Evolutionary conservation across 1,284 basidiomycete genomes (phyloP).

Genomic region (Tylopilus orsonianus): DNA sequence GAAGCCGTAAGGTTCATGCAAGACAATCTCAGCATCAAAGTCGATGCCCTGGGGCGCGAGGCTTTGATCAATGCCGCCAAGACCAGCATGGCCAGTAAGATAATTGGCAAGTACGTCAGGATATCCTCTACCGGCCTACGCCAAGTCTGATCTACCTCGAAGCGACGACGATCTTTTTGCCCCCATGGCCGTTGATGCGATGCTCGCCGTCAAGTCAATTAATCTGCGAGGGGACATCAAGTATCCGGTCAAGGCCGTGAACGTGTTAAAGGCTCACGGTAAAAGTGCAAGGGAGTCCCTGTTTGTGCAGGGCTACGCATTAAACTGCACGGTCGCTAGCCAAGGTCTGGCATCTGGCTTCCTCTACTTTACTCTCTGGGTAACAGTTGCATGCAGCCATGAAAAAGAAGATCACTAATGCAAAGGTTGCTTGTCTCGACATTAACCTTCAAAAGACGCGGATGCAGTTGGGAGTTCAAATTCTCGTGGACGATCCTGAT

Average conservation of each 20-base stretch:
- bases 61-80: constrained; percentile 96
- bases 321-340: constrained; percentile 98
- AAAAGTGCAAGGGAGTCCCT: constrained; percentile 94
- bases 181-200: constrained; percentile 98
- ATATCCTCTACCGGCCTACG: constrained; percentile 4
- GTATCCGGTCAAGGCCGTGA: constrained; percentile 99
- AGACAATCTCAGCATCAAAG: constrained; percentile 95
- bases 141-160: constrained; percentile 12
- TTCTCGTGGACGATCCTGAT: constrained; percentile 95
- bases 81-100: constrained; percentile 99
- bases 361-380: background rate
- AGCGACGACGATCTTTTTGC: constrained; percentile 99
- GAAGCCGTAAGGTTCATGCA: constrained; percentile 99
- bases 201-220: constrained; percentile 95
- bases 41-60: constrained; percentile 89
- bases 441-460: constrained; percentile 97
- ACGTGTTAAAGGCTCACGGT: constrained; percentile 98
- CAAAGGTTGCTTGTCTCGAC: constrained; percentile 98
- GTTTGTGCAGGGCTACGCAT: constrained; percentile 94
- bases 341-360: constrained; percentile 65
- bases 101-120: constrained; percentile 80
- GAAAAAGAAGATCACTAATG: constrained; percentile 92
- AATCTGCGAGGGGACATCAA: constrained; percentile 96
- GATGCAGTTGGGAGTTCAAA: constrained; percentile 98
- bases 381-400: constrained; percentile 63